phyloP scores from a whole-genome alignment of 352 stramenopile species.

The Globisporangium nagaii region DNA sequence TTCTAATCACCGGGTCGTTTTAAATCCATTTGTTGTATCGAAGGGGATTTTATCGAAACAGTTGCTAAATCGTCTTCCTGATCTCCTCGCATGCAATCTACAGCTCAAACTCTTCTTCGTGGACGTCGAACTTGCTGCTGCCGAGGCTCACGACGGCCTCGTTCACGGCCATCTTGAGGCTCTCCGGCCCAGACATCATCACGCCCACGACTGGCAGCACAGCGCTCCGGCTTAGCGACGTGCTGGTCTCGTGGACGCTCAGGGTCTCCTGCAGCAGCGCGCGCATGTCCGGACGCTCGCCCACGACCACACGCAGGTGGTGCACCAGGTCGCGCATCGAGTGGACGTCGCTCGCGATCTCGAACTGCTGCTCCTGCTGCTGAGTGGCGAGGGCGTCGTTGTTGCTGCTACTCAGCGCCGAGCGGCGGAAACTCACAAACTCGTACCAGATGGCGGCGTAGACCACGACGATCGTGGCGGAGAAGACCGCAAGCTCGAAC shows the following conservation, averaged over 20 bases:
- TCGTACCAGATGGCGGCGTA: conserved; percentile 52
- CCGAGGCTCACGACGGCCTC: conserved; percentile 26
- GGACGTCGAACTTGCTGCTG: conserved; percentile 36
- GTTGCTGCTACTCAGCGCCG: conserved; percentile 4
- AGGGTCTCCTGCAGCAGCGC: conserved; percentile 25
- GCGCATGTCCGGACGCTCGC: conserved; percentile 29
- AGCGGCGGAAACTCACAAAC: conserved; percentile 18
- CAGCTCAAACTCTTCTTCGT: conserved; percentile 51
- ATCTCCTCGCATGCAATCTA: too few relatives aligned
- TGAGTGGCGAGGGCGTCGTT: conserved; percentile 1
- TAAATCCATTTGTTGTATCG: too few relatives aligned
- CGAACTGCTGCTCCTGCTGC: background rate
- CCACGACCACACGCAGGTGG: conserved; percentile 24
- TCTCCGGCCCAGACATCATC: conserved; percentile 29
- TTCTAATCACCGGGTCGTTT: too few relatives aligned
- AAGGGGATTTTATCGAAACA: too few relatives aligned
- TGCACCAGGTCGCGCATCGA: conserved; percentile 30
- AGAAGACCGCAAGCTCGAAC: conserved; percentile 45
- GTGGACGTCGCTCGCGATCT: conserved; percentile 27
- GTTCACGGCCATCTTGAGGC: conserved; percentile 33
- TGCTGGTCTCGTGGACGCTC: conserved; percentile 14
- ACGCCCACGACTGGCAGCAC: conserved; percentile 25
- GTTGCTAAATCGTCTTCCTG: too few relatives aligned
- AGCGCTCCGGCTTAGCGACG: background rate
- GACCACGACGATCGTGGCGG: conserved; percentile 32